Evolutionary conservation across 2,329 filamentous ascomycete species (phyloP).

Genomic region (Talaromyces sp.): DNA sequence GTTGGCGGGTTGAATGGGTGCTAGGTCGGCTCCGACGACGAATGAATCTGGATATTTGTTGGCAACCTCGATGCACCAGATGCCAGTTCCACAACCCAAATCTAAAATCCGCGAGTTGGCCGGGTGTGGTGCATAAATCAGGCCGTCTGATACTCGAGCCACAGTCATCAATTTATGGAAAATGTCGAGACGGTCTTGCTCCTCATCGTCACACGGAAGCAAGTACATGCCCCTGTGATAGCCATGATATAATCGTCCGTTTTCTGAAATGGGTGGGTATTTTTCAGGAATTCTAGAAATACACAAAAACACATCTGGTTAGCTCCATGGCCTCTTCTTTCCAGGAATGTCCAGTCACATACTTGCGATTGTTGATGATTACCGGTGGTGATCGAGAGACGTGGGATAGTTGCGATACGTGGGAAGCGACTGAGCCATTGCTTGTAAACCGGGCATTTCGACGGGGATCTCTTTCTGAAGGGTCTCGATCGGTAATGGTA

Average conservation of each 20-base stretch:
- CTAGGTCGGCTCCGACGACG: conserved; percentile 64
- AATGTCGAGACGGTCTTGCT: conserved; percentile 78
- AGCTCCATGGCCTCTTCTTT: not conserved
- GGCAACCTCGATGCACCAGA: conserved; percentile 87
- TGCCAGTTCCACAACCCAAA: conserved; percentile 83
- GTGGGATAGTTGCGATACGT: conserved; percentile 22
- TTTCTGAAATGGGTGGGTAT: conserved; percentile 59
- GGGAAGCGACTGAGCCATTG: conserved; percentile 34
- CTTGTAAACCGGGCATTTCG: conserved; percentile 28
- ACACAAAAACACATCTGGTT: conserved; percentile 1
- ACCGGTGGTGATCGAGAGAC: conserved; percentile 24
- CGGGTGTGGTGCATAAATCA: conserved; percentile 46
- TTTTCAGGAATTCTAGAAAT: conserved; percentile 35
- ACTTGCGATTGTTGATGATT: conserved; percentile 24
- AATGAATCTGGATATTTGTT: conserved; percentile 64
- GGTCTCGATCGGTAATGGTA: conserved; percentile 35
- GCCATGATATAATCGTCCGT: conserved; percentile 70
- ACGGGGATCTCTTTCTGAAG: conserved; percentile 19
- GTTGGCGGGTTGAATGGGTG: conserved; percentile 65
- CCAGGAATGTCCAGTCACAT: not conserved
- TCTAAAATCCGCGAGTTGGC: conserved; percentile 58
- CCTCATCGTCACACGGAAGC: conserved; percentile 75
- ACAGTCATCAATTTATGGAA: conserved; percentile 76
- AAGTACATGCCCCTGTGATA: conserved; percentile 71
- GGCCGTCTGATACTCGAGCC: conserved; percentile 55